Evolutionary conservation across 1,139 yeast genomes (phyloP).

Genomic region (Sugiyamaella grinbergsii): DNA sequence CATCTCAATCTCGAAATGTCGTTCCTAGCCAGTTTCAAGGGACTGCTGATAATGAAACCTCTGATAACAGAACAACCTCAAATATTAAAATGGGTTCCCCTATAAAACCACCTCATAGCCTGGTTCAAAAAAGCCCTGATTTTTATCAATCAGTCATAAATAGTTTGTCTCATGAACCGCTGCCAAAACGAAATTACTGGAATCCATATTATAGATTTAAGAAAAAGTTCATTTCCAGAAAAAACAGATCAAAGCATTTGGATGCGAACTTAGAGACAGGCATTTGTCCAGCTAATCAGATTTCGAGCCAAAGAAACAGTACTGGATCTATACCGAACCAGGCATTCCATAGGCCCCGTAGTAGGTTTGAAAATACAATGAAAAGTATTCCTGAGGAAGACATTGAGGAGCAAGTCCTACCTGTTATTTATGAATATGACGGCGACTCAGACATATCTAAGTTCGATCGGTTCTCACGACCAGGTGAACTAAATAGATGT

Average conservation of each 20-base stretch:
- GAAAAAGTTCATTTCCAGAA: not conserved
- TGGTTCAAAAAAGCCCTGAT: not conserved
- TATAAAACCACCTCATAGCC: not conserved
- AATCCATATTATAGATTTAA: constrained; percentile 1
- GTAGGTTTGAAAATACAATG: constrained; percentile 1
- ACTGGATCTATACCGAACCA: too few relatives aligned
- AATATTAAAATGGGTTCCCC: not conserved
- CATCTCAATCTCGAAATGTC: not conserved
- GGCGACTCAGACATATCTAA: not conserved
- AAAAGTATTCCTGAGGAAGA: constrained; percentile 2
- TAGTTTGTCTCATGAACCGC: not conserved
- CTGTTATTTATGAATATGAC: not conserved
- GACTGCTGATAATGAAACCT: not conserved
- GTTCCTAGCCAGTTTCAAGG: not conserved
- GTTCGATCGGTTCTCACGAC: too few relatives aligned
- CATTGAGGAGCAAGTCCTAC: not conserved
- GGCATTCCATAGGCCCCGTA: not conserved
- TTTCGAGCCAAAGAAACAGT: too few relatives aligned
- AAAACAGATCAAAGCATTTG: not conserved
- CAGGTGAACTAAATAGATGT: too few relatives aligned
- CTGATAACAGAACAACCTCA: not conserved
- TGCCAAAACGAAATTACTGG: not conserved
- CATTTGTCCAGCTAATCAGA: not conserved
- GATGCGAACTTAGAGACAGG: not conserved
- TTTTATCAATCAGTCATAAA: not conserved